A percentile compares a stretch with the other conserved stretches of the same genome.
Evolutionary conservation across 805 yeast genomes (phyloP).

Genomic region (Blastobotrys mokoenaii): DNA sequence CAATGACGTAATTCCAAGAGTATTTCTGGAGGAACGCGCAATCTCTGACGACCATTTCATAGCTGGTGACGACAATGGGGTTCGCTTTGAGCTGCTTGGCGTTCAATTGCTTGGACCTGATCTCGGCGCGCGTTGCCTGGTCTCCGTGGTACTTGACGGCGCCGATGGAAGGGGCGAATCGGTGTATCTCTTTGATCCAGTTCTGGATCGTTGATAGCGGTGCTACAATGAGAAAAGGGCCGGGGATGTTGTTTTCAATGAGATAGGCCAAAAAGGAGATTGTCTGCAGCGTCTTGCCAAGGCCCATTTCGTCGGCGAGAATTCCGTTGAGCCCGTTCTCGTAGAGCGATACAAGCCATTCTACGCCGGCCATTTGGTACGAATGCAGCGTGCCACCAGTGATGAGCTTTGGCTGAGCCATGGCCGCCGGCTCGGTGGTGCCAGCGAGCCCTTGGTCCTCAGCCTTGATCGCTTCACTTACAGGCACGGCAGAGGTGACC

Average conservation of each 20-base stretch:
- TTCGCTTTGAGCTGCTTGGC: slow-evolving; percentile 7
- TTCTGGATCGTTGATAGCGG: slow-evolving; percentile 88
- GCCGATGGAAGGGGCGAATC: slow-evolving; percentile 70
- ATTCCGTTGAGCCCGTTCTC: slow-evolving; percentile 95
- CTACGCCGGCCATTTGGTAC: slow-evolving; percentile 83
- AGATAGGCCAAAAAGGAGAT: slow-evolving; percentile 78
- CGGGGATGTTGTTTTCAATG: slow-evolving; percentile 52
- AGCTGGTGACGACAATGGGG: slow-evolving; percentile 67
- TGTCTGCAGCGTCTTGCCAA: slow-evolving; percentile 89
- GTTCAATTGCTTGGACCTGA: slow-evolving; percentile 35
- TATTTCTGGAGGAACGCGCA: slow-evolving; percentile 42
- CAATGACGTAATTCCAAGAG: slow-evolving; percentile 76
- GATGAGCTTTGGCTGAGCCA: slow-evolving; percentile 45
- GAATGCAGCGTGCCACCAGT: slow-evolving; percentile 60
- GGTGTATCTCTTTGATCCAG: slow-evolving; percentile 70
- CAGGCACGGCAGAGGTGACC: not conserved
- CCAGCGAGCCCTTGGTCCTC: slow-evolving; percentile 3
- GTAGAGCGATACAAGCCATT: slow-evolving; percentile 81
- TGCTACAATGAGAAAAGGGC: slow-evolving; percentile 90
- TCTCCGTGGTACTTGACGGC: slow-evolving; percentile 94
- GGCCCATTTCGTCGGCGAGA: slow-evolving; percentile 95
- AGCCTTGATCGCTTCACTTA: not conserved
- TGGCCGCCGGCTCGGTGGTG: no score
- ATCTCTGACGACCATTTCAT: slow-evolving; percentile 72
- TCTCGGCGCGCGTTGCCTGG: slow-evolving; percentile 72